Evolutionary conservation across 768 basidiomycete genomes (phyloP).

Genomic region (Lentinula sp.): DNA sequence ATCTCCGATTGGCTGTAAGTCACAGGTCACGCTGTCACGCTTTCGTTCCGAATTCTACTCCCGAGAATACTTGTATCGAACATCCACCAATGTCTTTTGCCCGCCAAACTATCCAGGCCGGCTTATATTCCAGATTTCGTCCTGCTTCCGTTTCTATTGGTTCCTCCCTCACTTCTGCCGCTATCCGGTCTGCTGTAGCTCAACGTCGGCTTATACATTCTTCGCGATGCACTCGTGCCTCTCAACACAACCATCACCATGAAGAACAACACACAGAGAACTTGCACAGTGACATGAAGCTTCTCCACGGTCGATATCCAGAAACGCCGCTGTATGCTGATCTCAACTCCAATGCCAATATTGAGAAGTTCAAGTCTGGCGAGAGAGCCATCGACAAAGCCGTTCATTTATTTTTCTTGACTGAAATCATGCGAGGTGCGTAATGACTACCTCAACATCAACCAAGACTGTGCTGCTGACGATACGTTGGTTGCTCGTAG

Average conservation of each 20-base stretch:
- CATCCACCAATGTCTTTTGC: constrained; percentile 50
- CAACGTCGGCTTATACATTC: constrained; percentile 49
- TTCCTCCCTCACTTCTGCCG: constrained; percentile 19
- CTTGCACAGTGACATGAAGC: constrained; percentile 28
- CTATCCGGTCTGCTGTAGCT: constrained; percentile 28
- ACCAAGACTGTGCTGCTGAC: constrained; percentile 11
- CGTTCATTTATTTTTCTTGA: constrained; percentile 95
- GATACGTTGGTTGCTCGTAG: constrained; percentile 30
- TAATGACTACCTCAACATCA: constrained; percentile 3
- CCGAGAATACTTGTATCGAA: constrained; percentile 16
- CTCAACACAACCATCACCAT: constrained; percentile 15
- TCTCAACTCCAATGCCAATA: constrained; percentile 24
- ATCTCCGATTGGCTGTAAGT: constrained; percentile 21
- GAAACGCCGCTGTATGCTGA: constrained; percentile 6
- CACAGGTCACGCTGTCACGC: constrained; percentile 6
- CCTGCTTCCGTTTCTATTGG: constrained; percentile 11
- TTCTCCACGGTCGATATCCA: background rate
- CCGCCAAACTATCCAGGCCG: constrained; percentile 20
- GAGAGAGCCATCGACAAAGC: constrained; percentile 95
- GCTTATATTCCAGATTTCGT: background rate
- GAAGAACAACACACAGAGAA: constrained; percentile 18
- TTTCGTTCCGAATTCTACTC: constrained; percentile 19
- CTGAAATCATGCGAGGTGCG: constrained; percentile 93
- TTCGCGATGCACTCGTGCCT: constrained; percentile 20
- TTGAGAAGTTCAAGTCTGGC: constrained; percentile 58